These are phyloP conservation scores for Saturnispora bothae DNA, from an alignment of 805 yeast species.

Conservation along the genomic window DNA sequence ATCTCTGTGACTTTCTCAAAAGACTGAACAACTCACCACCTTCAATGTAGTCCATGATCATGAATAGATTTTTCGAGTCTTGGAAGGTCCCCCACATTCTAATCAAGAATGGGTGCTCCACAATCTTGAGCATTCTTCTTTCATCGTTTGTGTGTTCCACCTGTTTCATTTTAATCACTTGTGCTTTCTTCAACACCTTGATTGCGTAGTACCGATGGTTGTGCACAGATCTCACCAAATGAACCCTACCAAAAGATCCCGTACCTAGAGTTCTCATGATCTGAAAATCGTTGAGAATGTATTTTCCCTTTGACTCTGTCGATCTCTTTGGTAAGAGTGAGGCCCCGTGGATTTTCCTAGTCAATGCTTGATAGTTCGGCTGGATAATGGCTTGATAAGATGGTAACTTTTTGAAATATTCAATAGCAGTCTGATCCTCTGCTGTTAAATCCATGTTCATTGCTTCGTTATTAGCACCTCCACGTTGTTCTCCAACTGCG, in stretches of 20 bases:
- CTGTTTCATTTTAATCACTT: constrained; percentile 51
- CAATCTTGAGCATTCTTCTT: constrained; percentile 45
- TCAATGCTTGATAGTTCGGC: constrained; percentile 22
- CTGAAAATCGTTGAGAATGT: constrained; percentile 45
- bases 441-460: constrained; percentile 12
- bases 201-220: constrained; percentile 52
- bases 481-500: neutral
- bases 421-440: constrained; percentile 23
- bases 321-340: constrained; percentile 25
- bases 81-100: constrained; percentile 63
- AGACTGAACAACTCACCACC: constrained; percentile 52
- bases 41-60: constrained; percentile 58
- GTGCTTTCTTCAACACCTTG: constrained; percentile 45
- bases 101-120: constrained; percentile 50
- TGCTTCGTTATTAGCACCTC: neutral
- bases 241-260: constrained; percentile 53
- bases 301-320: constrained; percentile 45
- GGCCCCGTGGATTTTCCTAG: constrained; percentile 19
- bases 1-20: constrained; percentile 45
- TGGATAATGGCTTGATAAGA: constrained; percentile 29
- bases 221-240: constrained; percentile 46
- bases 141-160: constrained; percentile 58
- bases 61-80: constrained; percentile 44
- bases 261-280: constrained; percentile 50
- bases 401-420: constrained; percentile 25